phyloP scores from a whole-genome alignment of 1,284 basidiomycete genomes.

The Ganoderma resinaceum region DNA sequence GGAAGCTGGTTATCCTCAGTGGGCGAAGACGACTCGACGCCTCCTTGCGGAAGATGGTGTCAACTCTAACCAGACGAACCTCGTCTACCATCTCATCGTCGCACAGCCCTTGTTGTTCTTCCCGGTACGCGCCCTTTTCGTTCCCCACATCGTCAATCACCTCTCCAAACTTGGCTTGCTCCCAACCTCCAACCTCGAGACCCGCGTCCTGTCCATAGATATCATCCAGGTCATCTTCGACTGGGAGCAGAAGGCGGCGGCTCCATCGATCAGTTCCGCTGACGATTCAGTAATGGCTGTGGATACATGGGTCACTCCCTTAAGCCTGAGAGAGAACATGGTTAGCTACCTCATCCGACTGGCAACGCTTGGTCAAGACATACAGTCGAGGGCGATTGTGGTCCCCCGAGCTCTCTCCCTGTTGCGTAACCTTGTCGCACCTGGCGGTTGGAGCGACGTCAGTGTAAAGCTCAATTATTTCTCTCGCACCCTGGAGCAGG shows the following conservation, averaged over 20 bases:
- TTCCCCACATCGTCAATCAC: slow-evolving; percentile 95
- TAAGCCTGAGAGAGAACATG: slow-evolving; percentile 86
- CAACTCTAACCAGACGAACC: slow-evolving; percentile 82
- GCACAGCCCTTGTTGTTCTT: slow-evolving; percentile 95
- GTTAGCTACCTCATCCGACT: slow-evolving; percentile 95
- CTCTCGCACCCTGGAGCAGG: slow-evolving; percentile 82
- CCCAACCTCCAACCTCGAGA: slow-evolving; percentile 78
- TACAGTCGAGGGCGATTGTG: slow-evolving; percentile 66
- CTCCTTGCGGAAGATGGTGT: slow-evolving; percentile 92
- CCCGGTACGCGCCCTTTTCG: slow-evolving; percentile 91
- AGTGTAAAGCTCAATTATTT: slow-evolving; percentile 93
- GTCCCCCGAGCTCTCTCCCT: slow-evolving; percentile 82
- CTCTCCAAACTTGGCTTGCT: slow-evolving; percentile 89
- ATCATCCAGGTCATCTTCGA: slow-evolving; percentile 87
- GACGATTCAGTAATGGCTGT: slow-evolving; percentile 24
- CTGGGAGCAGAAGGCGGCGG: slow-evolving; percentile 79
- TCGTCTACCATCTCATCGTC: slow-evolving; percentile 93
- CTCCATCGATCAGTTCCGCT: slow-evolving; percentile 35
- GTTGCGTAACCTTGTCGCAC: slow-evolving; percentile 84
- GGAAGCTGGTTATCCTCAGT: slow-evolving; percentile 76
- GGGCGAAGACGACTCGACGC: slow-evolving; percentile 91
- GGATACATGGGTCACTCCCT: slow-evolving; percentile 74
- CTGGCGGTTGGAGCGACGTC: slow-evolving; percentile 92
- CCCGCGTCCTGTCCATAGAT: slow-evolving; percentile 84
- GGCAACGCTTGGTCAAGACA: slow-evolving; percentile 79